Evolutionary conservation across 2,329 filamentous ascomycete genomes (phyloP).

Genomic region (Paradendryphiella salina): DNA sequence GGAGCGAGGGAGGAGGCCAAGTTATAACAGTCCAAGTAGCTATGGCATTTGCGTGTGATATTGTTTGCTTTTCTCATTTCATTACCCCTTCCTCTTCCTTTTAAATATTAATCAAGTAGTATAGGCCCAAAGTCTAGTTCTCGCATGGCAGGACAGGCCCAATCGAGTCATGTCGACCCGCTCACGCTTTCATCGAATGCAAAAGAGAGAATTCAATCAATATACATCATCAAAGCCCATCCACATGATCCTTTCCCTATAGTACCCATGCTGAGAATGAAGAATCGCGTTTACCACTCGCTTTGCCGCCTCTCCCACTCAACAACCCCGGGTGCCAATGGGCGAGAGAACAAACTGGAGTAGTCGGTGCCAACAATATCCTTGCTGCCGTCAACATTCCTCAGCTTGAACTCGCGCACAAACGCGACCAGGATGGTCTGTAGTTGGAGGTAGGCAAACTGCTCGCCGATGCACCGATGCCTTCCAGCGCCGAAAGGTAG

Average conservation of each 20-base stretch:
- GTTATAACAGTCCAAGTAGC: background rate
- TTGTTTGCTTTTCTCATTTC: background rate
- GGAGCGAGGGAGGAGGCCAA: background rate
- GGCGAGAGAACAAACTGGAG: conserved; percentile 54
- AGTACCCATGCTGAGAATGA: background rate
- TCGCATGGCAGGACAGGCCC: background rate
- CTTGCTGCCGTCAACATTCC: conserved; percentile 71
- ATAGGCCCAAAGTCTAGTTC: background rate
- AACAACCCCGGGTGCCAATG: conserved; percentile 58
- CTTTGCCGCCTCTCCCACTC: conserved; percentile 71
- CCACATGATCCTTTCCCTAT: background rate
- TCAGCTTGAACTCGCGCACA: conserved; percentile 78
- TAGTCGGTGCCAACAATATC: conserved; percentile 72
- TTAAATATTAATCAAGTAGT: background rate
- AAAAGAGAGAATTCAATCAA: background rate
- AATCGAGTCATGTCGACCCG: background rate
- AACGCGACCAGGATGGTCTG: conserved; percentile 79
- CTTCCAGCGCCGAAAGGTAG: conserved; percentile 91
- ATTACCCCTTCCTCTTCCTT: background rate
- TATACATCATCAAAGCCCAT: conserved; percentile 20
- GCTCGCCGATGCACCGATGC: conserved; percentile 94
- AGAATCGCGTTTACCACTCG: conserved; percentile 18
- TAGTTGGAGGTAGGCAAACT: conserved; percentile 92
- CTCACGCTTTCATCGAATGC: background rate
- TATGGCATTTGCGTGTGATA: background rate